Evolutionary conservation across 2,329 filamentous ascomycete species (phyloP).

Genomic region (Salinomyces thailandicus): DNA sequence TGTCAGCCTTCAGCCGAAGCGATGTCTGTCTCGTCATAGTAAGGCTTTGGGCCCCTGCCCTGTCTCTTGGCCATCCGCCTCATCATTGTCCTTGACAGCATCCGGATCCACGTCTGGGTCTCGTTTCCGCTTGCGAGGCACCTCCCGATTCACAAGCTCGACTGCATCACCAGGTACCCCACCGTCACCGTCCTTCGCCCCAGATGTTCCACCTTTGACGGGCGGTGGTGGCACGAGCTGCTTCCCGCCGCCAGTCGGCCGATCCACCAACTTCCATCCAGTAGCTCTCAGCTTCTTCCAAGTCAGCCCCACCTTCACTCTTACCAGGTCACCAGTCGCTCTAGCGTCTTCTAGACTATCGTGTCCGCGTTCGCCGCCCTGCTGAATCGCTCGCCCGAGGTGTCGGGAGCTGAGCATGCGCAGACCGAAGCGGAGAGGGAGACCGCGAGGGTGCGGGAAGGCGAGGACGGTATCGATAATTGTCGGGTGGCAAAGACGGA

Average conservation of each 20-base stretch:
- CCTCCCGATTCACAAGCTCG: background rate
- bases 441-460: slow-evolving; percentile 64
- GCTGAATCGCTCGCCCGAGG: slow-evolving; percentile 69
- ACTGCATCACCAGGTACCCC: background rate
- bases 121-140: background rate
- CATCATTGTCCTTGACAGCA: background rate
- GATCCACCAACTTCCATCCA: slow-evolving; percentile 56
- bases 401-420: slow-evolving; percentile 60
- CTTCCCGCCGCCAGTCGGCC: too few species aligned
- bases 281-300: slow-evolving; percentile 57
- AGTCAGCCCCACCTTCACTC: slow-evolving; percentile 56
- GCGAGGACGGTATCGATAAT: slow-evolving; percentile 79
- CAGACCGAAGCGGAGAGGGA: slow-evolving; percentile 71
- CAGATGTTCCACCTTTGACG: slow-evolving; percentile 7
- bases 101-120: background rate
- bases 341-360: slow-evolving; percentile 88
- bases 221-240: slow-evolving; percentile 14
- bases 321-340: slow-evolving; percentile 77
- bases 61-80: background rate
- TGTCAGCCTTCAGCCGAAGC: too few species aligned
- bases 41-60: background rate
- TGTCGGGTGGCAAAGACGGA: slow-evolving; percentile 72
- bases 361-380: slow-evolving; percentile 57
- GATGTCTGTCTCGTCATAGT: background rate
- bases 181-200: background rate